Base-by-base conservation (phyloP, 192 early-diverging fungal genomes). In the Backusella liffmaniae region DNA sequence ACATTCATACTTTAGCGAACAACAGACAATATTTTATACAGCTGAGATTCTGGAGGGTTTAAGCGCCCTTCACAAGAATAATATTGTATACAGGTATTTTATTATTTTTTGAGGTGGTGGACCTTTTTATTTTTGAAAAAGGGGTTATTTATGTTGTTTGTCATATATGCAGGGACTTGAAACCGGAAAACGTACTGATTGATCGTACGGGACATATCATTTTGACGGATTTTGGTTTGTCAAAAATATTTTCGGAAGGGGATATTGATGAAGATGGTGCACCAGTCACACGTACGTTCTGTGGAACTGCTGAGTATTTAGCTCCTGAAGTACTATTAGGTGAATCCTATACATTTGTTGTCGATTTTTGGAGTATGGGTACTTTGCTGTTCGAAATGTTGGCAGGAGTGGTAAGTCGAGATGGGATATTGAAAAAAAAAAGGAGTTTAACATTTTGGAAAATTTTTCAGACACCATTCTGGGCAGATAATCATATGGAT, bases 241-340 rank as follows among this genome's bases (percentile, higher is more conserved):
- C 90, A 74, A 95, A 95, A 70, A 53, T 70, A 72, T 80, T 80
- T 23, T 18, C 32, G 4, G 29, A 49, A 32, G 37, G 72, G 7
- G 75, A 76, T 12, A 13, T 32, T 16, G 23, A 46, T 18, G 85
- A 88, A 67, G 85, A 86, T 36, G 81, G 81, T 30, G 80, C 77
- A 41, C 84, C 80, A 76, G 86, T 88, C 18, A 94, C 94, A 6
- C 89, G 84, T 66, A 95, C 96, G 0, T 96, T 95, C 77, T 96
- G 95, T 81, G 95, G 95, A 53, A 97, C 94, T 10, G 91, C 93
- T 4, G 90, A 92, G 66, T 96, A 96, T 76, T 86, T 98, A 71
- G 97, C 97, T 3, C 96, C 96, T 13, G 94, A 95, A 82, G 89
- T 95, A 16, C 74, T 95, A 29, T 83, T 81, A 18, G 91, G 92